These are phyloP conservation scores for Sporisorium reilianum DNA, from an alignment of 1,284 basidiomycete species.

Conservation along the genomic window DNA sequence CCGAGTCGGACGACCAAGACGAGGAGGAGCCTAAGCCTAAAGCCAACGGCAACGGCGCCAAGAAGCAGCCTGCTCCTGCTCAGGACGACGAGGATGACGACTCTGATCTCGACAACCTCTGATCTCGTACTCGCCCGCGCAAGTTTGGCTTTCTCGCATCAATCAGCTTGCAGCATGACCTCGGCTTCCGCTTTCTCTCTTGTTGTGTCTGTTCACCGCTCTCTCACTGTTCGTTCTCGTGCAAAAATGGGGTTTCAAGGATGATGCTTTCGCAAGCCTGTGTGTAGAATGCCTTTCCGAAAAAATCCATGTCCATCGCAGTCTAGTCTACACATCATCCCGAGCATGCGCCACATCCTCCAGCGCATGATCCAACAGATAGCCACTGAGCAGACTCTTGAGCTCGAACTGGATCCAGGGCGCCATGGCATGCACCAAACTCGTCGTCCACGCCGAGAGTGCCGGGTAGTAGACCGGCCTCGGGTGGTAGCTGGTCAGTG, in stretches of 20 bases:
- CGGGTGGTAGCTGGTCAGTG: slow-evolving; percentile 34
- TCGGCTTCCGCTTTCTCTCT: background rate
- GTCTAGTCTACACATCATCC: background rate
- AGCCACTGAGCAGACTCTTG: slow-evolving; percentile 18
- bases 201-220: slow-evolving; percentile 12
- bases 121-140: background rate
- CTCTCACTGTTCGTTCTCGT: background rate
- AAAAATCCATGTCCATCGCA: background rate
- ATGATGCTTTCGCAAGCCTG: background rate
- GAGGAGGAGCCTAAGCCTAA: slow-evolving; percentile 39
- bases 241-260: background rate
- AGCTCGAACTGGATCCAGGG: slow-evolving; percentile 29
- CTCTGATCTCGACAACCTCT: slow-evolving; percentile 63
- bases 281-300: background rate
- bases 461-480: slow-evolving; percentile 22
- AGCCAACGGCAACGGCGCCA: slow-evolving; percentile 25
- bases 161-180: background rate
- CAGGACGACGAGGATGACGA: slow-evolving; percentile 57
- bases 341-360: background rate
- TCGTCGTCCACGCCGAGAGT: background rate
- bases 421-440: slow-evolving; percentile 2
- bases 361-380: background rate
- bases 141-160: background rate
- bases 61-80: slow-evolving; percentile 23
- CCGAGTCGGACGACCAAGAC: slow-evolving; percentile 57